phyloP scores from a whole-genome alignment of 768 basidiomycete species.

The Leccinellum rugosiceps region DNA sequence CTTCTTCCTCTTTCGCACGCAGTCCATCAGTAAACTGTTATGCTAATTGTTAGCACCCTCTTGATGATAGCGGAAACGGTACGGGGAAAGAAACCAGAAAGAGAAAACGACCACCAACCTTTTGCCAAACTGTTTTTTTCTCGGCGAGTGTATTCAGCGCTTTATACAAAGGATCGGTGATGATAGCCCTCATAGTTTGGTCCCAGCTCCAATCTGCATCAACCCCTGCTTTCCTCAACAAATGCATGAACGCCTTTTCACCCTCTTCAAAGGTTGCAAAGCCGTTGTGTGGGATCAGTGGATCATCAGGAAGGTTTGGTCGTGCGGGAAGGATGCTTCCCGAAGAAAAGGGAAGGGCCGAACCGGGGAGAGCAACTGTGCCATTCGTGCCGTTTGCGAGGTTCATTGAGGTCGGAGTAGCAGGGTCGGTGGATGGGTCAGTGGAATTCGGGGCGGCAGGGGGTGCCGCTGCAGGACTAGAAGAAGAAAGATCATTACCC shows the following conservation, averaged over 20 bases:
- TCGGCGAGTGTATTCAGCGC: slow-evolving; percentile 90
- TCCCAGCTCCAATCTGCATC: slow-evolving; percentile 97
- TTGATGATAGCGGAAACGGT: not conserved
- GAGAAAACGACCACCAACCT: slow-evolving; percentile 48
- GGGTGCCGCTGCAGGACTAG: slow-evolving; percentile 36
- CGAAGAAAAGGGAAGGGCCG: slow-evolving; percentile 61
- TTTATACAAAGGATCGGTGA: slow-evolving; percentile 97
- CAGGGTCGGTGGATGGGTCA: slow-evolving; percentile 43
- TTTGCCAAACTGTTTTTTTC: slow-evolving; percentile 92
- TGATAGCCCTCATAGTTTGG: slow-evolving; percentile 95
- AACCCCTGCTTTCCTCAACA: slow-evolving; percentile 86
- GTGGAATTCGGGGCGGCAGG: slow-evolving; percentile 39
- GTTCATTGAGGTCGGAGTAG: slow-evolving; percentile 37
- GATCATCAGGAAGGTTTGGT: slow-evolving; percentile 82
- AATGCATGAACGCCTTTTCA: slow-evolving; percentile 89
- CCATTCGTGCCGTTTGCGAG: slow-evolving; percentile 48
- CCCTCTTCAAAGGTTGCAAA: slow-evolving; percentile 86
- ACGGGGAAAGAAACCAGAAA: not conserved
- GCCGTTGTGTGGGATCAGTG: slow-evolving; percentile 86
- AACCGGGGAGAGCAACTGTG: slow-evolving; percentile 44
- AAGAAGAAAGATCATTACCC: slow-evolving; percentile 3
- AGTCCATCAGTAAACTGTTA: slow-evolving; percentile 67
- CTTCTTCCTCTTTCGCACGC: slow-evolving; percentile 80
- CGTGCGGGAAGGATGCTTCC: slow-evolving; percentile 64
- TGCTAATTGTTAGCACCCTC: slow-evolving; percentile 6